Evolutionary conservation across 2,329 filamentous ascomycete species (phyloP), one percentile per base, ranked within the genome.

Genomic region (Xylaria sp.): DNA sequence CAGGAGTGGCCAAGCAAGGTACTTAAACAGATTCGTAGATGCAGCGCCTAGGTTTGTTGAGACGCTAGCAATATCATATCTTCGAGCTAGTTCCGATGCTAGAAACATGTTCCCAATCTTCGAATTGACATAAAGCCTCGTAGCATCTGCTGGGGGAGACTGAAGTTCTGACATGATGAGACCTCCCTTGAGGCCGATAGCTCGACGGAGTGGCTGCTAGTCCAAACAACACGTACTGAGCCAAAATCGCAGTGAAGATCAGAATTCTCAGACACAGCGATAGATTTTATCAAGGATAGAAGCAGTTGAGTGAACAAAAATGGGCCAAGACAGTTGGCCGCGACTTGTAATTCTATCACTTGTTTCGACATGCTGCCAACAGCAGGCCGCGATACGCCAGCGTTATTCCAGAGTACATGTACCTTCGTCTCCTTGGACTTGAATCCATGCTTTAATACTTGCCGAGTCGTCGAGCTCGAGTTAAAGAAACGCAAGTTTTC

Each of bases 281-380:
- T 37, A 1, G 70, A 73, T 16, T 74, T 73, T 1, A 83, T 75
- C 8, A 75, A 71, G 12, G 79, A 77, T 9, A 78, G 57, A 3
- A 83, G 78, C 1, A 80, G 72, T 35, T 76, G 73, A 0, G 79
- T 80, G 63, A 83, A 73, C 10, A 81, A 71, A 29, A 81, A 75
- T 0, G 78, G 77, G 0, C 75, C 79, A 27, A 81, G 71, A 53
- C 77, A 81, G 50, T 82, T 78, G 32, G 78, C 75, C 2, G 77
- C 80, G 0, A 81, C 54, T 63, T 81, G 76, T 1, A 76, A 48
- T 64, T 82, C 80, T n/a, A 80, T 68, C 2, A 77, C 79, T 54
- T 82, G 81, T 12, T 67, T 73, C 2, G 77, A 78, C 1, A 66
- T 64, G 10, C 72, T 74, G 0, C 73, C 74, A 2, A 57, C 21